Evolutionary conservation across 2,329 filamentous ascomycete species (phyloP), one percentile per base, ranked within the genome.

Genomic region (Neopestalotiopsis sp.): DNA sequence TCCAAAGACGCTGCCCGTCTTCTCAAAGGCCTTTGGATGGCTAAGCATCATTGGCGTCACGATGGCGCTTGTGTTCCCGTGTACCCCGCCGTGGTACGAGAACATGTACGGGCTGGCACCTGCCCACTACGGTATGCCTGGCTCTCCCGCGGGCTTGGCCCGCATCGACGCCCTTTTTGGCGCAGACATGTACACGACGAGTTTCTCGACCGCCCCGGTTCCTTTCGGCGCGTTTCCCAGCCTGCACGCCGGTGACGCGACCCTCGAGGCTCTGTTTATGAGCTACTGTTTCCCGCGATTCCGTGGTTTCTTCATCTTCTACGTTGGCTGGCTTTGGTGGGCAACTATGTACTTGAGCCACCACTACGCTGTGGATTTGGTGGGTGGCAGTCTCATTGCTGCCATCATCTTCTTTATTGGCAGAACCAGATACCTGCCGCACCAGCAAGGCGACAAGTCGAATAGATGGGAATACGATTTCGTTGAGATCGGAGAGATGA

Each of bases 321-420:
- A 98, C 81, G 92, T 92, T 59, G 88, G 92, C 78, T 98, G 95
- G 95, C 91, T 98, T 76, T 98, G 94, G 93, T 98, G 95, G 94
- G 93, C 95, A 13, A 98, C 95, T 74, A 97, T 98, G 94, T 98
- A 98, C 78, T 89, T 98, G 66, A 97, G 94, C 76, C 95, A 98
- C 82, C 95, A 98, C 83, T 98, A 98, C 79, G 95, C 95, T 40
- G 92, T 98, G 56, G 95, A 98, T 80, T 86, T 98, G 65, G 94
- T 98, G 32, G 94, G 89, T 45, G 95, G 95, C 74, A 94, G 92
- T 78, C 85, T 97, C 70, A 85, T 94, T 69, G 92, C 94, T 30
- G 91, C 91, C 13, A 84, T 92, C 65, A 90, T 92, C 69, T 98
- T 94, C 85, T 97, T 95, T 82, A 89, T 94, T 70, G 89, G 92